A percentile compares a stretch with the other conserved stretches of the same genome.
Conservation (phyloP, 371 early-diverging fungal species). For the Paraphysoderma sedebokerense region DNA sequence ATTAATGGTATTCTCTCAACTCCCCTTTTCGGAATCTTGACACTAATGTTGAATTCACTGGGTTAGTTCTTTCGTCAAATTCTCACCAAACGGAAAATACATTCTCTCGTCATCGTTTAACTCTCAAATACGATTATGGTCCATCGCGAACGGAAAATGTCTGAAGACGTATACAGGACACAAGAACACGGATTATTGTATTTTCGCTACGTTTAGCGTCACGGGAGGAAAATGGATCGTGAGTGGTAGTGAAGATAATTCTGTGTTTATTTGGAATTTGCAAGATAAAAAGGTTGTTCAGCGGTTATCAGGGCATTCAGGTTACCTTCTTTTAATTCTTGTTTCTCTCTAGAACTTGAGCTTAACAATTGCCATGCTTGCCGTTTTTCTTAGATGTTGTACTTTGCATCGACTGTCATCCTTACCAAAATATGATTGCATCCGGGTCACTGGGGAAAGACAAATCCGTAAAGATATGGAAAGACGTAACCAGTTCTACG, state of each 20-base stretch:
- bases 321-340: conserved; percentile 17
- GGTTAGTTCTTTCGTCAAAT: conserved; percentile 88
- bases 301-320: conserved; percentile 73
- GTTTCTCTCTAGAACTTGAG: background rate
- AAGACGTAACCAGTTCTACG: too few relatives aligned
- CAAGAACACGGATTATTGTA: conserved; percentile 74
- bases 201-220: conserved; percentile 80
- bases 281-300: conserved; percentile 89
- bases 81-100: conserved; percentile 96
- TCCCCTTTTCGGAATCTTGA: too few relatives aligned
- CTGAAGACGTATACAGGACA: conserved; percentile 88
- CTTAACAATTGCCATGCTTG: background rate
- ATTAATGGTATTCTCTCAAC: too few relatives aligned
- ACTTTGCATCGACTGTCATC: conserved; percentile 85
- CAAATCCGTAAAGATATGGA: conserved; percentile 78
- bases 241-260: conserved; percentile 81
- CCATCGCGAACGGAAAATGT: conserved; percentile 77
- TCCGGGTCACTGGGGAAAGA: conserved; percentile 85
- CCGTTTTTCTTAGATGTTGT: conserved; percentile 77
- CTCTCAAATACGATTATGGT: conserved; percentile 86
- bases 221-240: conserved; percentile 95
- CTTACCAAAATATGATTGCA: conserved; percentile 83
- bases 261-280: conserved; percentile 89
- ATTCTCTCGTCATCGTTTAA: conserved; percentile 86
- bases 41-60: too few relatives aligned